A percentile compares a stretch with the other conserved stretches of the same genome.
These are phyloP conservation scores for Hypsizygus marmoreus DNA, from an alignment of 768 basidiomycete species.

Conservation along the genomic window DNA sequence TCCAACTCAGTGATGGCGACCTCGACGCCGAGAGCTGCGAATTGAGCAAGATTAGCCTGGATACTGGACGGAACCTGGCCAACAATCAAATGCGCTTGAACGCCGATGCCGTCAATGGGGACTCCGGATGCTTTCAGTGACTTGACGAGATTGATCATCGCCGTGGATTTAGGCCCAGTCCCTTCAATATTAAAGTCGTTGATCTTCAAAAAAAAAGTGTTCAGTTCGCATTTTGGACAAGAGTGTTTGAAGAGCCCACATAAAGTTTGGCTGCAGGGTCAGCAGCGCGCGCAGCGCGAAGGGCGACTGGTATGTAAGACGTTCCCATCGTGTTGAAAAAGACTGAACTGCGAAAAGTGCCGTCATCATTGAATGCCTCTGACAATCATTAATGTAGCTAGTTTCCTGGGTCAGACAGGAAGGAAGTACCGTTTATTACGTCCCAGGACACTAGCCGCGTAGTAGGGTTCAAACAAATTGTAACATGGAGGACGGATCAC, in stretches of 20 bases:
- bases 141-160: conserved; percentile 54
- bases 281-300: conserved; percentile 53
- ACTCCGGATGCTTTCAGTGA: conserved; percentile 44
- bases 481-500: neutral
- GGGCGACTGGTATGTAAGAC: conserved; percentile 52
- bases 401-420: neutral
- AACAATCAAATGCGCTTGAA: conserved; percentile 62
- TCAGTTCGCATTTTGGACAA: neutral
- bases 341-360: conserved; percentile 52
- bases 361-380: conserved; percentile 64
- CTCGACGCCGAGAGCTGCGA: conserved; percentile 63
- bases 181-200: conserved; percentile 44
- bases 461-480: conserved; percentile 30
- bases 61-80: conserved; percentile 53
- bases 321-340: conserved; percentile 55
- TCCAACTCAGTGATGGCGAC: conserved; percentile 73
- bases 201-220: conserved; percentile 29
- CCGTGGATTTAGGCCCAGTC: conserved; percentile 53
- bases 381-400: conserved; percentile 23
- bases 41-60: conserved; percentile 48
- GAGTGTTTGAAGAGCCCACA: conserved; percentile 8
- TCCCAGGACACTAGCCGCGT: conserved; percentile 47
- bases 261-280: conserved; percentile 61
- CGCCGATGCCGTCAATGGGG: conserved; percentile 63
- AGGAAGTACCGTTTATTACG: conserved; percentile 38